Percentiles rank a stretch among this genome's conserved stretches.
Evolutionary conservation across 495 filamentous ascomycete genomes (phyloP).

Genomic region (Neurospora intermedia): DNA sequence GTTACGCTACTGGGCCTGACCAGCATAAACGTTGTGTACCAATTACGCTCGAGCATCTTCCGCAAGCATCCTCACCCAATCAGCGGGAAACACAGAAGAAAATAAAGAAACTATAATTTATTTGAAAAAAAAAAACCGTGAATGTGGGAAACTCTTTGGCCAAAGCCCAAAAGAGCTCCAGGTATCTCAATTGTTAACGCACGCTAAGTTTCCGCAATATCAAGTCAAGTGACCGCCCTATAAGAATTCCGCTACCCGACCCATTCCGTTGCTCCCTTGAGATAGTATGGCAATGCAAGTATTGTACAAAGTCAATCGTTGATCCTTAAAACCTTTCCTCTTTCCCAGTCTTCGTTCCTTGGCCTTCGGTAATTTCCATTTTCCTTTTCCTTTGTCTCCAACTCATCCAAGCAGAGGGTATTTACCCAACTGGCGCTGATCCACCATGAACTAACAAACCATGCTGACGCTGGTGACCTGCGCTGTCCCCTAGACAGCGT

Average conservation of each 20-base stretch:
- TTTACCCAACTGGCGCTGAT: neutral
- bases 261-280: neutral
- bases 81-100: neutral
- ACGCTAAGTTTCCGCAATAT: neutral
- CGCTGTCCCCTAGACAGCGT: constrained; percentile 2
- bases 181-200: neutral
- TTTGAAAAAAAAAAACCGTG: neutral
- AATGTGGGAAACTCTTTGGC: neutral
- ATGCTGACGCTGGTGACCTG: neutral
- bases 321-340: neutral
- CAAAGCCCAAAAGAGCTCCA: neutral
- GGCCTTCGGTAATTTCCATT: neutral
- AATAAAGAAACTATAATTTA: neutral
- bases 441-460: neutral
- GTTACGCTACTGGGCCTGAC: neutral
- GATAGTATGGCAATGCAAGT: neutral
- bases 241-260: neutral
- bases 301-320: neutral
- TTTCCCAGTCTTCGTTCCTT: neutral
- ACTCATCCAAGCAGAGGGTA: neutral
- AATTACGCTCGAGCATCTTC: neutral
- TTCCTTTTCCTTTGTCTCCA: neutral
- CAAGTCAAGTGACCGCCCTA: neutral
- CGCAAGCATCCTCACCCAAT: neutral
- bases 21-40: neutral